phyloP scores from a whole-genome alignment of 345 rosid genomes.

The rapeseed (Brassica napus) region DNA sequence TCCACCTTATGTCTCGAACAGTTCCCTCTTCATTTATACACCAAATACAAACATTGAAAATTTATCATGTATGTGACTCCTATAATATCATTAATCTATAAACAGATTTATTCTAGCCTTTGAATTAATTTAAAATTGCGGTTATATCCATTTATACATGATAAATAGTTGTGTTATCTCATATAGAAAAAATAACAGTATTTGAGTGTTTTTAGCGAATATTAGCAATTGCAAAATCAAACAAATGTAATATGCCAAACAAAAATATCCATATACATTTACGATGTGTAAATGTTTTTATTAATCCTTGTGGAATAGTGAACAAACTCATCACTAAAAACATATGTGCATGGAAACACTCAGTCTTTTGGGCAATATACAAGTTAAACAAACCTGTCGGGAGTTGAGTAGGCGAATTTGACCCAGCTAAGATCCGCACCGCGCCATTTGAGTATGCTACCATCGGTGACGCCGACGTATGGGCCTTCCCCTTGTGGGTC shows the following conservation, averaged over 20 bases:
- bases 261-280: neutral
- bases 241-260: no score
- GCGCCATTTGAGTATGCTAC: conserved; percentile 41
- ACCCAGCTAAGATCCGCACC: conserved; percentile 49
- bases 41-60: neutral
- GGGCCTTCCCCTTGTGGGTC: conserved; percentile 41
- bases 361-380: neutral
- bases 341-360: neutral
- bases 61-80: neutral
- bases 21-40: conserved; percentile 46
- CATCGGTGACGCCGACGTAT: conserved; percentile 37
- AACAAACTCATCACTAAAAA: neutral
- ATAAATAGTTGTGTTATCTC: neutral
- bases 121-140: neutral
- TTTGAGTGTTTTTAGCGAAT: neutral
- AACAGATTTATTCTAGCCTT: neutral
- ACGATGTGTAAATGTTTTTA: neutral
- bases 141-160: neutral
- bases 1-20: conserved; percentile 50
- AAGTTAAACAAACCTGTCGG: conserved; percentile 47
- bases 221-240: neutral
- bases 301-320: neutral
- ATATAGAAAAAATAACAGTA: neutral
- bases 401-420: conserved; percentile 58
- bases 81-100: neutral